Evolutionary conservation across 805 yeast species (phyloP).

Genomic region (Maudiozyma bulderi): DNA sequence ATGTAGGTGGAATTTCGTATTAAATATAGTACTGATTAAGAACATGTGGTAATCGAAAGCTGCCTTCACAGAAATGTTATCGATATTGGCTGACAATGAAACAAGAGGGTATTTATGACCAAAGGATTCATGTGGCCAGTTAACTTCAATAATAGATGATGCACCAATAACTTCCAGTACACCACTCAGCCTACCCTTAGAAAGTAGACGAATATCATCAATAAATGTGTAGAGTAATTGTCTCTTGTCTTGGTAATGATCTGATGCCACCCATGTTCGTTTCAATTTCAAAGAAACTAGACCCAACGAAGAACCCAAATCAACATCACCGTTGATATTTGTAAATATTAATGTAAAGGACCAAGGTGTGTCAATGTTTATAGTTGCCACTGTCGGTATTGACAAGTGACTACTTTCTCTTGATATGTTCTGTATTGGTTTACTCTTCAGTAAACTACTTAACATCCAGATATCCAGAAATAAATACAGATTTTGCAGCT

Average conservation of each 20-base stretch:
- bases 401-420: conserved; percentile 3
- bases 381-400: conserved; percentile 31
- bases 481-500: conserved; percentile 74
- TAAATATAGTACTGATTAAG: conserved; percentile 46
- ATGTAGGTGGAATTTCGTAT: conserved; percentile 45
- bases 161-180: conserved; percentile 40
- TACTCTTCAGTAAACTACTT: conserved; percentile 24
- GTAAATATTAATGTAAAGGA: conserved; percentile 47
- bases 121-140: conserved; percentile 49
- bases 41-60: conserved; percentile 84
- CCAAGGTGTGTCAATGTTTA: conserved; percentile 59
- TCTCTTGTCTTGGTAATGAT: conserved; percentile 58
- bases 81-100: conserved; percentile 48
- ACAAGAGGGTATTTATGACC: conserved; percentile 56
- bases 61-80: conserved; percentile 45
- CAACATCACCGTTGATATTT: conserved; percentile 48
- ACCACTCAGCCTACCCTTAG: conserved; percentile 80
- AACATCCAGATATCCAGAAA: conserved; percentile 81
- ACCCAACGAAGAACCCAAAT: conserved; percentile 81
- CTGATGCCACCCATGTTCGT: conserved; percentile 57
- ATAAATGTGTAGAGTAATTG: conserved; percentile 60
- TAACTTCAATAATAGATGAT: conserved; percentile 52
- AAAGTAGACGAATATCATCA: conserved; percentile 39
- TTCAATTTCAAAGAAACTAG: conserved; percentile 45
- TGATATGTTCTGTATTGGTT: conserved; percentile 6